Conservation (phyloP, 495 filamentous ascomycete species). For the Parathielavia hyrcaniae region DNA sequence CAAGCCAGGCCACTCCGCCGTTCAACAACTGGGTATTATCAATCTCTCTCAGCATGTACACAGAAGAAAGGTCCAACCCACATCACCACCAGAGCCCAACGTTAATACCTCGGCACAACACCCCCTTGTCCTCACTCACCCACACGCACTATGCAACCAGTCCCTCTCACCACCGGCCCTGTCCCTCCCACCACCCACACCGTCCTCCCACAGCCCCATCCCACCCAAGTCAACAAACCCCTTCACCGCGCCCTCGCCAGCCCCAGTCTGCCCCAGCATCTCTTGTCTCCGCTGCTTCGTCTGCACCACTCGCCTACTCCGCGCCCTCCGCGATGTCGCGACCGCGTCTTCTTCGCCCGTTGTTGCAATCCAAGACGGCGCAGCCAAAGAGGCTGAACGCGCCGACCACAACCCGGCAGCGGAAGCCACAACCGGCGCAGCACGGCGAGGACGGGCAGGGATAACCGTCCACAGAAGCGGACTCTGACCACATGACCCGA, state of each 20-base stretch:
- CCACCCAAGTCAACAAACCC: constrained; percentile 13
- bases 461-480: constrained; percentile 12
- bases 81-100: background rate
- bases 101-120: constrained; percentile 24
- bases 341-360: constrained; percentile 27
- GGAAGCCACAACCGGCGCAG: background rate
- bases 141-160: constrained; percentile 17
- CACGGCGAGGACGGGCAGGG: background rate
- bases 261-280: constrained; percentile 25
- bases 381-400: background rate
- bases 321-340: constrained; percentile 13
- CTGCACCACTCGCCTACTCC: constrained; percentile 19
- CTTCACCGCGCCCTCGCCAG: constrained; percentile 18
- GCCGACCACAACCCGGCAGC: constrained; percentile 16
- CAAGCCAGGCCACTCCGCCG: background rate
- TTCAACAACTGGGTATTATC: background rate
- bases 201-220: constrained; percentile 24
- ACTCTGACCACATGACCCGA: background rate
- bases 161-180: constrained; percentile 1
- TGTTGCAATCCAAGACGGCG: background rate
- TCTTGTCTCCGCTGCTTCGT: constrained; percentile 14
- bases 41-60: background rate
- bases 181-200: constrained; percentile 13
- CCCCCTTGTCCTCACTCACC: constrained; percentile 15
- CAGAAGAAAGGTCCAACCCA: background rate